Evolutionary conservation across 2,329 filamentous ascomycete genomes (phyloP).

Genomic region (Aspergillus udagawae): DNA sequence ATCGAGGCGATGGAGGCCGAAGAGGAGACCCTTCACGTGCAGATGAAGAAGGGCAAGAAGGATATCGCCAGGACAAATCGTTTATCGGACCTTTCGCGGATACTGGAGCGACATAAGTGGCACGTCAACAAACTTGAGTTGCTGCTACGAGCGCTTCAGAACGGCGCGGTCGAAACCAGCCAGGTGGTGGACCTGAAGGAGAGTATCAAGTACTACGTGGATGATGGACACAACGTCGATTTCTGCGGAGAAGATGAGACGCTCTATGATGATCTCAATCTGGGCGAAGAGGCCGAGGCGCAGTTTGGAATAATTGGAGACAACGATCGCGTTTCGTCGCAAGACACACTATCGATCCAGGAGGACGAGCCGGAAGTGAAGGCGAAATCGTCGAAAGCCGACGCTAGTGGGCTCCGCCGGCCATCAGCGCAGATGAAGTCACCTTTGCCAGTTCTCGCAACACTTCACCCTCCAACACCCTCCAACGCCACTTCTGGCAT

Average conservation of each 20-base stretch:
- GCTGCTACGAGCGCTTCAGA: constrained; percentile 83
- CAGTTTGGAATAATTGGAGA: constrained; percentile 76
- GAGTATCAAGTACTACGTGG: constrained; percentile 90
- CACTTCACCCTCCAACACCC: constrained; percentile 63
- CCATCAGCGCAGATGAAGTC: constrained; percentile 92
- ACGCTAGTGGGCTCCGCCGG: constrained; percentile 60
- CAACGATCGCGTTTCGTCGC: constrained; percentile 85
- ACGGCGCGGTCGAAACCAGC: constrained; percentile 82
- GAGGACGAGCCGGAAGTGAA: constrained; percentile 72
- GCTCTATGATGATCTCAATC: constrained; percentile 89
- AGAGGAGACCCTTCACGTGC: constrained; percentile 77
- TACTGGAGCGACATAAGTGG: constrained; percentile 93
- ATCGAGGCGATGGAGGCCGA: constrained; percentile 92
- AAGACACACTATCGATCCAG: constrained; percentile 88
- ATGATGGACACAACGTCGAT: constrained; percentile 81
- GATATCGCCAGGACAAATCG: constrained; percentile 79
- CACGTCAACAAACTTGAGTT: constrained; percentile 91
- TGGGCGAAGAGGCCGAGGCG: constrained; percentile 82
- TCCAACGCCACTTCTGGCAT: constrained; percentile 58
- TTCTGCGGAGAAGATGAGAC: constrained; percentile 85
- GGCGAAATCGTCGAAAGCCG: constrained; percentile 51
- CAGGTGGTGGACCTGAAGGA: constrained; percentile 88
- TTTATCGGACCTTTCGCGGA: constrained; percentile 76
- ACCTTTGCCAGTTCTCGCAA: constrained; percentile 85
- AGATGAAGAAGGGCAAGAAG: constrained; percentile 92